These are phyloP conservation scores for Lophiostoma macrostomum DNA, from an alignment of 495 filamentous ascomycete genomes.

Conservation along the genomic window DNA sequence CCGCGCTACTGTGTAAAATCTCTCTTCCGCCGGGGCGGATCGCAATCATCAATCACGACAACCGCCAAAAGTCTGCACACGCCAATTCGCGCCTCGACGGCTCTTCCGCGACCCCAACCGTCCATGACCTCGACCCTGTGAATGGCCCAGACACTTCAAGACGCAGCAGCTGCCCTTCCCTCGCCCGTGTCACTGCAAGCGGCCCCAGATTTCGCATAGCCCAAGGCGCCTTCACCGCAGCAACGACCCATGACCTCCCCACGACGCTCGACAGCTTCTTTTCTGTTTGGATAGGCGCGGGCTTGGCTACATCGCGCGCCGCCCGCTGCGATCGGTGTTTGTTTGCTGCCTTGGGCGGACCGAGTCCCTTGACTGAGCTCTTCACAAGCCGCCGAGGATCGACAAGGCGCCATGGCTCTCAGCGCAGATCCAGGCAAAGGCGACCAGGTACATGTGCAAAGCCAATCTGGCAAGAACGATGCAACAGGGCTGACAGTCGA, in stretches of 20 bases:
- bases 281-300: slow-evolving; percentile 18
- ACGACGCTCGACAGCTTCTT: background rate
- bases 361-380: slow-evolving; percentile 9
- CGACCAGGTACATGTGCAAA: slow-evolving; percentile 16
- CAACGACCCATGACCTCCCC: slow-evolving; percentile 21
- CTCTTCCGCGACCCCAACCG: background rate
- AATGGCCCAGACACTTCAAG: slow-evolving; percentile 8
- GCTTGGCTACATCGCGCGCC: background rate
- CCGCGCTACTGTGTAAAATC: too few relatives aligned
- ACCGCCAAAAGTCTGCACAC: background rate
- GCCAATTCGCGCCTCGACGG: background rate
- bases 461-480: background rate
- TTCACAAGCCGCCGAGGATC: slow-evolving; percentile 13
- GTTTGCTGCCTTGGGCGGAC: background rate
- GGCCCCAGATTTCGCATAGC: background rate
- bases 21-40: too few relatives aligned
- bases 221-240: slow-evolving; percentile 3
- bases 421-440: slow-evolving; percentile 1
- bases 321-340: slow-evolving; percentile 11
- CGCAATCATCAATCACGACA: too few relatives aligned
- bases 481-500: background rate
- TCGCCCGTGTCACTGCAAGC: background rate
- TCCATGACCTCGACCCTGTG: slow-evolving; percentile 5
- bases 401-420: slow-evolving; percentile 3
- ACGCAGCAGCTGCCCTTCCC: slow-evolving; percentile 1